phyloP scores from a whole-genome alignment of 23 red algal genomes.

The Gracilaria domingensis region DNA sequence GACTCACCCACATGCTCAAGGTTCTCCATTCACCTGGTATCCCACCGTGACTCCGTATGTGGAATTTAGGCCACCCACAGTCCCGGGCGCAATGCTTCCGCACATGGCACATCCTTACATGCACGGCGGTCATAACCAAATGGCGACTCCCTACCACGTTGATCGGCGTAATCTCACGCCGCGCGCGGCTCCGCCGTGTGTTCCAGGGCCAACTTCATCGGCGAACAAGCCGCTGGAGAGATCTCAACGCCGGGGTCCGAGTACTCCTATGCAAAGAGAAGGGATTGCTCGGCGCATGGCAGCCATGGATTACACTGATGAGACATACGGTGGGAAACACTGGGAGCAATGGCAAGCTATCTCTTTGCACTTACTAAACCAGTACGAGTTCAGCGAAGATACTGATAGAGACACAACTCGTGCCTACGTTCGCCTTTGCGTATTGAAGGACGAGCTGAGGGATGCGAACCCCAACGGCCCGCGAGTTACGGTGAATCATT shows the following conservation, averaged over 20 bases:
- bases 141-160: neutral
- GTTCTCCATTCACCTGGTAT: constrained; percentile 33
- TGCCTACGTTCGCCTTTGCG: constrained; percentile 93
- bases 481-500: constrained; percentile 89
- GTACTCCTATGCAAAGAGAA: constrained; percentile 40
- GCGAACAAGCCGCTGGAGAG: neutral
- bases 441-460: constrained; percentile 87
- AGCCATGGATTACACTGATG: constrained; percentile 76
- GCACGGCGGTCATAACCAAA: neutral
- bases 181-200: neutral
- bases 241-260: constrained; percentile 9
- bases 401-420: constrained; percentile 70
- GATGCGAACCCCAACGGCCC: constrained; percentile 55
- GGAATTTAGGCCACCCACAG: constrained; percentile 19
- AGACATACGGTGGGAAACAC: constrained; percentile 67
- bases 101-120: constrained; percentile 31
- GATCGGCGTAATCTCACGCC: neutral
- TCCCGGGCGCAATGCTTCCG: constrained; percentile 1
- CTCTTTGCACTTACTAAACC: constrained; percentile 69
- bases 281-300: constrained; percentile 62
- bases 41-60: constrained; percentile 47
- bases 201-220: neutral
- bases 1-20: neutral
- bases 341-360: constrained; percentile 88
- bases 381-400: constrained; percentile 92